phyloP scores from a whole-genome alignment of 495 filamentous ascomycete genomes.

The Cryomyces minteri region DNA sequence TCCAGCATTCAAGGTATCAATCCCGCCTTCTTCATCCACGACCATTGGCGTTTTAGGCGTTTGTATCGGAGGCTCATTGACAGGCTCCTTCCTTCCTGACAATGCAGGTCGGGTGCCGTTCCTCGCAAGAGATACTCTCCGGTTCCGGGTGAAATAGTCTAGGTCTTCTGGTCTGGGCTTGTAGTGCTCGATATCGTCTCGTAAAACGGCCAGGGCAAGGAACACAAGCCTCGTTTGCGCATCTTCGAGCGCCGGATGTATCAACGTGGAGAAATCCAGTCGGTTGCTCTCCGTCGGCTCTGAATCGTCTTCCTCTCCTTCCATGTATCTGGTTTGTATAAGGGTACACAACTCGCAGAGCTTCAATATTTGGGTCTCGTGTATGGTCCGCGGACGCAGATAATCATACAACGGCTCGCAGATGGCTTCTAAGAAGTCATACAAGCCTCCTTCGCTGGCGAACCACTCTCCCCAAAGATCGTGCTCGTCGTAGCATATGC shows the following conservation, averaged over 20 bases:
- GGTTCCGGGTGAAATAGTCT: slow-evolving; percentile 40
- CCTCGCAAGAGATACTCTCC: slow-evolving; percentile 26
- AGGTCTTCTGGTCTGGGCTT: slow-evolving; percentile 50
- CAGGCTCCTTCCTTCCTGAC: slow-evolving; percentile 22
- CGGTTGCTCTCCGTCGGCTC: slow-evolving; percentile 35
- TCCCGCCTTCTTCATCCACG: slow-evolving; percentile 30
- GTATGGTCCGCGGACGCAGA: slow-evolving; percentile 48
- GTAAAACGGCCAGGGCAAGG: slow-evolving; percentile 44
- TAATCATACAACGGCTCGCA: slow-evolving; percentile 63
- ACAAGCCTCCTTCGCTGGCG: slow-evolving; percentile 44
- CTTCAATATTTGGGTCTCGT: slow-evolving; percentile 51
- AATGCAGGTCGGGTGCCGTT: slow-evolving; percentile 19
- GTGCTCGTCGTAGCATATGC: slow-evolving; percentile 54
- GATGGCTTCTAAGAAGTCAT: slow-evolving; percentile 53
- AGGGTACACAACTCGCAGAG: slow-evolving; percentile 67
- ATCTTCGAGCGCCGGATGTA: slow-evolving; percentile 52
- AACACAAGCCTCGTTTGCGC: slow-evolving; percentile 60
- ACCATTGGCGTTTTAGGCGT: slow-evolving; percentile 33
- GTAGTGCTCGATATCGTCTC: slow-evolving; percentile 52
- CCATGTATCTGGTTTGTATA: slow-evolving; percentile 67
- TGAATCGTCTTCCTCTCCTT: slow-evolving; percentile 45
- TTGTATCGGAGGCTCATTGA: slow-evolving; percentile 22
- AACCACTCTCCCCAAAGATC: slow-evolving; percentile 65
- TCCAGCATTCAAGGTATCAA: slow-evolving; percentile 10
- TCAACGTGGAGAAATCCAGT: slow-evolving; percentile 47